Percentiles rank a stretch among this genome's conserved stretches.
Conservation (phyloP, 768 basidiomycete genomes). For the Agrocybe pediades region DNA sequence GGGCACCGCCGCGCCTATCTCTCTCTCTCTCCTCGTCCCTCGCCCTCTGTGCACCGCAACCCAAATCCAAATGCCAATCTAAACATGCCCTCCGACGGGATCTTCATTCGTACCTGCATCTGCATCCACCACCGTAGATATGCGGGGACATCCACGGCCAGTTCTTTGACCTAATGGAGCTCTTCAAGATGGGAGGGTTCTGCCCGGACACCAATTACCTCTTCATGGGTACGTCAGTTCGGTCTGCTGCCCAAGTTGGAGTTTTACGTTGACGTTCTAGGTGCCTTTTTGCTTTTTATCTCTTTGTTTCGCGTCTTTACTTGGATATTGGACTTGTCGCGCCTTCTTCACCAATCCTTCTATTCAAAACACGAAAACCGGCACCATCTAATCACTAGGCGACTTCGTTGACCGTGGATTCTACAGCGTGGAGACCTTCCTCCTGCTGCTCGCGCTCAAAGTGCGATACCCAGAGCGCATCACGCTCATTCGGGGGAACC, state of each 20-base stretch:
- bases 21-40: no score
- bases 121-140: conserved; percentile 48
- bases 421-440: conserved; percentile 95
- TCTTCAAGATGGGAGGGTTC: conserved; percentile 90
- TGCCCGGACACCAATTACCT: conserved; percentile 95
- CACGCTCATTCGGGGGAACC: conserved; percentile 96
- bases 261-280: not conserved
- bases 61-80: not conserved
- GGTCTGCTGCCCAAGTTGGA: not conserved
- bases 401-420: conserved; percentile 99
- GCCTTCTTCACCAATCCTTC: conserved; percentile 6
- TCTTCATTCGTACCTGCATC: not conserved
- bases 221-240: conserved; percentile 74
- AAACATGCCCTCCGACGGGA: not conserved
- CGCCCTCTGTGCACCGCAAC: no score
- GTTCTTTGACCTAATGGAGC: conserved; percentile 94
- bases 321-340: conserved; percentile 1
- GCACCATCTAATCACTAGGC: conserved; percentile 60
- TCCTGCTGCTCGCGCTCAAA: conserved; percentile 92
- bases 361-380: conserved; percentile 10
- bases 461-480: conserved; percentile 97
- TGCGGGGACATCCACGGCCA: conserved; percentile 98
- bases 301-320: not conserved
- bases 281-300: not conserved
- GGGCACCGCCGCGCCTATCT: not conserved